A percentile compares a stretch with the other conserved stretches of the same genome.
Evolutionary conservation across 2,329 filamentous ascomycete species (phyloP).

Genomic region (Bipolaris victoriae): DNA sequence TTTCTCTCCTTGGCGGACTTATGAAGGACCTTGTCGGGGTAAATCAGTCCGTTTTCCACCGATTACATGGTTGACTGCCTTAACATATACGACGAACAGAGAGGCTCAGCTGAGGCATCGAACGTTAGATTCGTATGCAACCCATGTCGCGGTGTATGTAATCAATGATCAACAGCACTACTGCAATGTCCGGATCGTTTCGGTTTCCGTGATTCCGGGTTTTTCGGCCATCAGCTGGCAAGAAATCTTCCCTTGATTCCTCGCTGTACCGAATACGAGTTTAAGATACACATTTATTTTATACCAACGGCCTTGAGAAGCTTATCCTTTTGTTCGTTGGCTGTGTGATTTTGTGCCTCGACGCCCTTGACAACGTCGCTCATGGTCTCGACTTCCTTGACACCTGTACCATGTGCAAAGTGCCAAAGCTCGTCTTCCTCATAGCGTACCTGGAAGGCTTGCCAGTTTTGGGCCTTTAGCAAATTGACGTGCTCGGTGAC

Average conservation of each 20-base stretch:
- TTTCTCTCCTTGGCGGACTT: too few species aligned
- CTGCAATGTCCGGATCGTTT: background rate
- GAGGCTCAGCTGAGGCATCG: background rate
- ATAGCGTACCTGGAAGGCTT: slow-evolving; percentile 54
- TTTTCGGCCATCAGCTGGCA: too few species aligned
- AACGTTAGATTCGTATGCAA: background rate
- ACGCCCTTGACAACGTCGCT: slow-evolving; percentile 51
- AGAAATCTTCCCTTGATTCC: background rate
- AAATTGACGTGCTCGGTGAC: slow-evolving; percentile 52
- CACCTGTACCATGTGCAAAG: slow-evolving; percentile 49
- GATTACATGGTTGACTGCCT: background rate
- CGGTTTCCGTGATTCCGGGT: too few species aligned
- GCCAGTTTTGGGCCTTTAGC: slow-evolving; percentile 54
- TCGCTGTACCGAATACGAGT: background rate
- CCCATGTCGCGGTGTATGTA: background rate
- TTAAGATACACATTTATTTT: slow-evolving; percentile 29
- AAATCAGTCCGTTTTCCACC: too few species aligned
- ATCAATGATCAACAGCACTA: background rate
- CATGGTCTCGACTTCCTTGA: slow-evolving; percentile 55
- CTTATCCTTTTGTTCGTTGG: slow-evolving; percentile 29
- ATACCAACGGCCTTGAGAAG: slow-evolving; percentile 46
- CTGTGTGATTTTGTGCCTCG: slow-evolving; percentile 21
- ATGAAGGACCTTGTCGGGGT: too few species aligned
- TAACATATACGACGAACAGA: background rate
- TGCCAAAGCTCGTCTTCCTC: slow-evolving; percentile 49